Evolutionary conservation across 2,329 filamentous ascomycete species (phyloP), one percentile per base, ranked within the genome.

Genomic region (Diaporthe humulicola): DNA sequence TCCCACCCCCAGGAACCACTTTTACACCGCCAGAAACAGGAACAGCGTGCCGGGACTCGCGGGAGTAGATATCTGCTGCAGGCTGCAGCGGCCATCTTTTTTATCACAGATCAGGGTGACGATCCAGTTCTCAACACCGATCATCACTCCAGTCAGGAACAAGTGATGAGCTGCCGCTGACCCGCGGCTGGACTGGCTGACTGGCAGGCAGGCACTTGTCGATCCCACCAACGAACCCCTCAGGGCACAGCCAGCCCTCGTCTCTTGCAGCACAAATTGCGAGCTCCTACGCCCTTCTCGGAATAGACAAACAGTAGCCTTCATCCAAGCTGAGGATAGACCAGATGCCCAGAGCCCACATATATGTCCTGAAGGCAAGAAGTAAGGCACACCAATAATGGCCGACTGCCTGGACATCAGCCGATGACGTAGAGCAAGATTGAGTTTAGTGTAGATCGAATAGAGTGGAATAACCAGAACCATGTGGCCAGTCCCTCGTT

Each of bases 1-100:
- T 66, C 42, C 61, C 42, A 66, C 61, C 28, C 28, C 19, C 19
- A 4, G 14, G 61, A 52, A 67, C 45, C 61, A 52, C 61, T 52
- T 25, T 52, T 67, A 52, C 61, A 67, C 61, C 61, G 61, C 61
- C 61, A 67, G 30, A 19, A 50, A 52, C 61, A 66, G 28, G 40
- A 48, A 66, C 61, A 50, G 45, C 17, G 28, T 30, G 28, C 22
- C 42, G 25, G 19, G 61, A 50, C 0, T 14, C 4, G 42, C 42
- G 25, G 19, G 61, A 50, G 2, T 14, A 19, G 42, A 2, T 36
- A 58, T n/a, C 25, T 56, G 6, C 52, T 33, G 33, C 56, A 38
- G 56, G 15, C 42, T 19, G 4, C 42, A n/a, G n/a, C 25, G 25
- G 4, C 50, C 50, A 30, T 28, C 50, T n/a, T n/a, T 30, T 17